Evolutionary conservation across 495 filamentous ascomycete genomes (phyloP), one percentile per base, ranked within the genome.

Genomic region (Podospora australis): DNA sequence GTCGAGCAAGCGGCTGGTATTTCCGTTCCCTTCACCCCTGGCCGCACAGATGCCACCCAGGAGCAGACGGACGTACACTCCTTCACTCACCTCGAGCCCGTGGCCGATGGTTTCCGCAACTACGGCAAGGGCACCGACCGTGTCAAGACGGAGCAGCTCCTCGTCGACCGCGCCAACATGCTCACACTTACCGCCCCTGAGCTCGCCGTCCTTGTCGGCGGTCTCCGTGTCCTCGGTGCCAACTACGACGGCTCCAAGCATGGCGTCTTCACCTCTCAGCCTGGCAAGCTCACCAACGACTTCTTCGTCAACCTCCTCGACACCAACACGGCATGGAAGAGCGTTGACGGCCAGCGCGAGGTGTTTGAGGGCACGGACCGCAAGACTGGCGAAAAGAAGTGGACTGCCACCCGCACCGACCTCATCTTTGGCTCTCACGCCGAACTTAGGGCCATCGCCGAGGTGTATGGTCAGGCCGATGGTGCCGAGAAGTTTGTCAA

Each of bases 241-340:
- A 87, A 86, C 72, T 83, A 72, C 57, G 78, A 86, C 53, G 78
- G 81, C 44, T 83, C 80, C 11, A 48, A 62, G 25, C 57, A 73
- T 47, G 83, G 83, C 36, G 77, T 86, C 13, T 69, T 87, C 57
- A 87, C 83, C 47, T 64, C 69, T 49, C 68, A 65, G 14, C 80
- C 82, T 0, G 83, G 83, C 43, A 64, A 77, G 59, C 75, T 87
- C 50, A 83, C 79, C 63, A 84, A 83, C 60, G 83, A 87, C 69
- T 87, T 82, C 73, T 87, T 87, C 59, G 75, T 82, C 60, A 86
- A 86, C 70, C 72, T 87, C 21, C 70, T 87, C 9, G 83, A 87
- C 59, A 74, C 74, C 61, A 66, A 59, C 70, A 84, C 79, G 1
- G 68, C 58, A 20, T 86, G 83, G 83, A 80, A 80, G 71, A 49